Percentiles rank a stretch among this genome's conserved stretches.
phyloP scores from a whole-genome alignment of 2,329 filamentous ascomycete genomes.

The Sphaerostilbella broomeana region DNA sequence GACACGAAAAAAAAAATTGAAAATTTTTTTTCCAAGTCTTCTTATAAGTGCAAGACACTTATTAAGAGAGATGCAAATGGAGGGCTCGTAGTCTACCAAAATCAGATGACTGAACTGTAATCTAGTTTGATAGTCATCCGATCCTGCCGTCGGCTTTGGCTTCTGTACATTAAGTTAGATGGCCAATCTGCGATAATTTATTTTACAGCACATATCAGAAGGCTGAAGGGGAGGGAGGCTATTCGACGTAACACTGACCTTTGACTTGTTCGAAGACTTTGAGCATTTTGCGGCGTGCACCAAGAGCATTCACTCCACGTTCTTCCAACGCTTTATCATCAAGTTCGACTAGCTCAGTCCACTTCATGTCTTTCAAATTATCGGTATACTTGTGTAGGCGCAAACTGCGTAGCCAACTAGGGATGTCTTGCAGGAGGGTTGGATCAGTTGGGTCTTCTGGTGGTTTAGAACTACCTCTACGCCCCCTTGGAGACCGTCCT shows the following conservation, averaged over 20 bases:
- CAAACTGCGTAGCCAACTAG: conserved; percentile 89
- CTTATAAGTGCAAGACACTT: too few relatives aligned
- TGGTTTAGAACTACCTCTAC: conserved; percentile 91
- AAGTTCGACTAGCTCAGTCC: conserved; percentile 85
- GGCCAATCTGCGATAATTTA: background rate
- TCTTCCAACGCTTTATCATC: conserved; percentile 91
- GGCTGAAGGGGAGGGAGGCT: background rate
- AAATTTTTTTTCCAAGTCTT: too few relatives aligned
- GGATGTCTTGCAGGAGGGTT: conserved; percentile 85
- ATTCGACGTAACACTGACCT: conserved; percentile 38
- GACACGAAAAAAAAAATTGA: too few relatives aligned
- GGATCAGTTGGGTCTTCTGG: conserved; percentile 96
- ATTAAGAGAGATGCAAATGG: too few relatives aligned
- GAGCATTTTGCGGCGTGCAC: conserved; percentile 93
- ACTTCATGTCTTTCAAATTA: conserved; percentile 94
- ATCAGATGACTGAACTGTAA: background rate
- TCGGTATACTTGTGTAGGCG: conserved; percentile 98
- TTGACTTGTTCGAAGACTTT: conserved; percentile 98
- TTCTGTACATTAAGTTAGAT: conserved; percentile 39
- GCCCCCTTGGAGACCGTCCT: conserved; percentile 84
- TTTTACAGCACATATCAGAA: background rate
- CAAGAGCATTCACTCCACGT: conserved; percentile 88
- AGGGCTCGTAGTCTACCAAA: too few relatives aligned
- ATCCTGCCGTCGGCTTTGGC: conserved; percentile 70
- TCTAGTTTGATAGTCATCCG: conserved; percentile 27